Evolutionary conservation across 1,139 yeast genomes (phyloP), one percentile per base, ranked within the genome.

Genomic region (Candida tetrigidarum): DNA sequence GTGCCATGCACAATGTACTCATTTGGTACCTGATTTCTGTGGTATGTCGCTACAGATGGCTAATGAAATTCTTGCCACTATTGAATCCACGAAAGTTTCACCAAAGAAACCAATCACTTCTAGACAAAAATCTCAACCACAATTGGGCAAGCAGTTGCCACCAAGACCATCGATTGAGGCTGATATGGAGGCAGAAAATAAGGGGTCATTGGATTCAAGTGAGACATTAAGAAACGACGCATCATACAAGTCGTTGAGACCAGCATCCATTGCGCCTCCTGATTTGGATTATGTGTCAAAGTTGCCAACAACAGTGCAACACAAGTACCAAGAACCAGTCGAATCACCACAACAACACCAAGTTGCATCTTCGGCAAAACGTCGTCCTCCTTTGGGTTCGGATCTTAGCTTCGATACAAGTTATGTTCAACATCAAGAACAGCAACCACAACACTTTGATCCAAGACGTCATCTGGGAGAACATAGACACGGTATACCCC

Each of bases 21-120:
- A 91, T 62, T 74, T 92, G 60, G 98, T 93, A 20, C 99, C 99
- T 1, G 97, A 93, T 62, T 88, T 93, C 65, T 93, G 99, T 72
- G 99, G 99, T 48, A 92, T 93, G 96, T 82, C 97, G 1, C 90
- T 93, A 92, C 97, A 91, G 60, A 89, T 87, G 82, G 98, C 98
- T 3, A 91, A 90, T 58, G 87, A 86, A 62, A 89, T 93, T 50
- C 70, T 93, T 49, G 82, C 83, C 49, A 90, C 97, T 5, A 91
- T 93, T 60, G 86, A 88, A 60, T 81, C 86, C 36, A 86, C 97
- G 1, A 19, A 50, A 29, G 41, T 44, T 1, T 49, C 53, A n/a
- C 55, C 55, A 28, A 47, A 41, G 40, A 51, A 49, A 37, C 35
- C 37, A 27, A 25, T 8, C 19, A 35, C 36, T 9, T 28, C 39